These are phyloP conservation scores for Avicennia marina DNA, from an alignment of 257 asterid genomes.

Conservation along the genomic window DNA sequence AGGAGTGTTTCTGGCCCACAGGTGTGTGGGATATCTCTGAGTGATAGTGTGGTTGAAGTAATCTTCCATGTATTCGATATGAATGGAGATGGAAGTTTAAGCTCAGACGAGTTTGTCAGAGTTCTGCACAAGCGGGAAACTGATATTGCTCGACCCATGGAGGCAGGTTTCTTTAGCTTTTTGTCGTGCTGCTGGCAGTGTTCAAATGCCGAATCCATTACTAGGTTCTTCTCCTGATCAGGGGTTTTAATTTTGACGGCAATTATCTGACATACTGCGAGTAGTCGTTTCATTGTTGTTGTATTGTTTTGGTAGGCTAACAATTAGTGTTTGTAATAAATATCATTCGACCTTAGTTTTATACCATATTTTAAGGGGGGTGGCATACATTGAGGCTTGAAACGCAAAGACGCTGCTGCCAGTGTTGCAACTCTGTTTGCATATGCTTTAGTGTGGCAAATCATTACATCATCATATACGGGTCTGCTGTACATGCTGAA, in stretches of 20 bases:
- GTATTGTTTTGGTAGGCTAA: not conserved
- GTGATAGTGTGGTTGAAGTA: constrained; percentile 54
- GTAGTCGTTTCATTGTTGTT: no score
- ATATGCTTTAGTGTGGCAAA: no score
- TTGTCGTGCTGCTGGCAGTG: constrained; percentile 58
- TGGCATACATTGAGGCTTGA: no score
- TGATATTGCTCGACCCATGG: constrained; percentile 71
- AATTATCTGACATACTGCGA: not conserved
- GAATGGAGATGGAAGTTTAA: constrained; percentile 65
- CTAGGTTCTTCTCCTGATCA: constrained; percentile 36
- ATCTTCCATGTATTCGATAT: constrained; percentile 74
- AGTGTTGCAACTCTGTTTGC: not conserved
- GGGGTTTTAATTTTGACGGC: not conserved
- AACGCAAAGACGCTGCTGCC: not conserved
- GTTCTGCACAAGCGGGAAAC: constrained; percentile 67
- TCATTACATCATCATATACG: no score
- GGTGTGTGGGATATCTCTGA: constrained; percentile 71
- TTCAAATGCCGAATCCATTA: constrained; percentile 27
- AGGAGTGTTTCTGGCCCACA: constrained; percentile 24
- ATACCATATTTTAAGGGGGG: not conserved
- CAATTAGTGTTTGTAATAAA: not conserved
- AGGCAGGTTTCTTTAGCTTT: constrained; percentile 67
- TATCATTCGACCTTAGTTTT: not conserved
- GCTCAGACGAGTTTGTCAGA: constrained; percentile 66
- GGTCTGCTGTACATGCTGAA: no score